Evolutionary conservation across 1,284 basidiomycete genomes (phyloP).

Genomic region (Rhodotorula sp.): DNA sequence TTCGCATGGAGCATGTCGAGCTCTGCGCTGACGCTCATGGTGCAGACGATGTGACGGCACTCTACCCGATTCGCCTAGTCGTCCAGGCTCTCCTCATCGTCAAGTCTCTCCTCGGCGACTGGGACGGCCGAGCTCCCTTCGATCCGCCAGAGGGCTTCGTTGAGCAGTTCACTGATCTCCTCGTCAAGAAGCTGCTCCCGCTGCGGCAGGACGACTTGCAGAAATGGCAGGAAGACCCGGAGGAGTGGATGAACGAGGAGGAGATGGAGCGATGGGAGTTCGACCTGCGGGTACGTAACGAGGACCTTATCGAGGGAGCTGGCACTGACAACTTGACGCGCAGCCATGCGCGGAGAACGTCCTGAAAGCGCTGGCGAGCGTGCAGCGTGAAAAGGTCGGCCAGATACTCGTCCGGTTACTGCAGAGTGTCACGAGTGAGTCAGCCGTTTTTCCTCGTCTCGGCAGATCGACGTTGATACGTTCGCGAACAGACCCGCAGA

Average conservation of each 20-base stretch:
- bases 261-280: conserved; percentile 43
- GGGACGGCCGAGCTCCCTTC: conserved; percentile 29
- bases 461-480: background rate
- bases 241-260: conserved; percentile 46
- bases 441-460: background rate
- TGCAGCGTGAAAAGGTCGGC: conserved; percentile 34
- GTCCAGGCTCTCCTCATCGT: conserved; percentile 41
- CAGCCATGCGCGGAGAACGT: conserved; percentile 42
- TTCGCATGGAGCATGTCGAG: background rate
- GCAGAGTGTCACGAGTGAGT: conserved; percentile 22
- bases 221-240: conserved; percentile 43
- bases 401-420: conserved; percentile 16
- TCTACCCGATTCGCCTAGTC: conserved; percentile 39
- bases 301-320: too few relatives aligned
- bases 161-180: conserved; percentile 6
- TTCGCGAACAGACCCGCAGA: conserved; percentile 21
- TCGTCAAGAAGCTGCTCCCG: conserved; percentile 38
- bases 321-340: background rate
- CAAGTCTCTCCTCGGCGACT: conserved; percentile 38
- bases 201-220: conserved; percentile 38
- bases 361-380: conserved; percentile 31
- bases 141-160: conserved; percentile 26
- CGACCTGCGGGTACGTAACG: conserved; percentile 38
- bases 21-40: background rate
- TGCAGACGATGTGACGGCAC: conserved; percentile 26